Percentiles rank a stretch among this genome's conserved stretches.
Conservation (phyloP, 1,284 basidiomycete species). For the Trichosporon faecale region DNA sequence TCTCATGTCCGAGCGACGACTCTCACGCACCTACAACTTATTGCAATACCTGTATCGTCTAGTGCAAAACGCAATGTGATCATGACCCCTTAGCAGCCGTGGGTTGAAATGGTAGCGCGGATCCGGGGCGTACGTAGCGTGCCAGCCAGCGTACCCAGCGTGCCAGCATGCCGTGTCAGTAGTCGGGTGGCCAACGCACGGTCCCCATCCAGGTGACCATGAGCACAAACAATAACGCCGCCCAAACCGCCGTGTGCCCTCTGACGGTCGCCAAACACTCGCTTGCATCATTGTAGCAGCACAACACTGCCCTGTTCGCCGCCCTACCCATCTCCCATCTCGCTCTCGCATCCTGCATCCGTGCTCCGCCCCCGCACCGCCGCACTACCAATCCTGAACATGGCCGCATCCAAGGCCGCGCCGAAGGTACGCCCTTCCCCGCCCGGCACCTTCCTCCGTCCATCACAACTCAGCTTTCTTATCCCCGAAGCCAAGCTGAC, state of each 20-base stretch:
- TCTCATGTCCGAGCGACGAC: conserved; percentile 1
- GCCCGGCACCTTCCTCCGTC: background rate
- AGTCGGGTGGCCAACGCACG: background rate
- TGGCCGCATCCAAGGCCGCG: background rate
- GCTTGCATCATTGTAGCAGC: background rate
- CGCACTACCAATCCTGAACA: background rate
- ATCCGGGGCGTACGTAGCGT: background rate
- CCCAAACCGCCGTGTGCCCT: background rate
- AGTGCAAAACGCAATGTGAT: conserved; percentile 8
- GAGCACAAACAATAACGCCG: conserved; percentile 10
- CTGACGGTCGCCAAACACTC: background rate
- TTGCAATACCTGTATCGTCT: conserved; percentile 1
- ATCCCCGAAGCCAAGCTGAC: background rate
- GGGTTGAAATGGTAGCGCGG: background rate
- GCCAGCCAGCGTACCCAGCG: too few relatives aligned
- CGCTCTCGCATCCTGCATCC: background rate
- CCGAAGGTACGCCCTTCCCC: background rate
- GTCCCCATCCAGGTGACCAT: background rate
- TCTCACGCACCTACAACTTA: background rate
- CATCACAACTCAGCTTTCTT: background rate
- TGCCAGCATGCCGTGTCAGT: background rate
- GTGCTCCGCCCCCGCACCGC: background rate
- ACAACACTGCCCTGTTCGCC: background rate
- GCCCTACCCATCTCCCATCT: background rate
- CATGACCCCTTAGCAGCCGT: background rate